phyloP scores from a whole-genome alignment of 768 basidiomycete genomes.

The Multifurca ochricompacta region DNA sequence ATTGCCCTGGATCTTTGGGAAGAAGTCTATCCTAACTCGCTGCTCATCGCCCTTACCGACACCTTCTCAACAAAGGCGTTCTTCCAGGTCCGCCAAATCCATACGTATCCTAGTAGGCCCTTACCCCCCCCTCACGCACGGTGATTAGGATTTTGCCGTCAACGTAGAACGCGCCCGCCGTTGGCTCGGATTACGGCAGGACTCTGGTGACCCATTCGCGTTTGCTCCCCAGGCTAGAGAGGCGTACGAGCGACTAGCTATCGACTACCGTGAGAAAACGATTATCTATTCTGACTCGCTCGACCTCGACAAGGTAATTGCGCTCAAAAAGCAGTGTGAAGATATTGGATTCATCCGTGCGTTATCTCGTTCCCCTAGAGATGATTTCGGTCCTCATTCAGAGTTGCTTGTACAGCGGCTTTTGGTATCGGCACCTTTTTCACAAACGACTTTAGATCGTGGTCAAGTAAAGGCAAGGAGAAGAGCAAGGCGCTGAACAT shows the following conservation, averaged over 20 bases:
- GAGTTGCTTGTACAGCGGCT: constrained; percentile 41
- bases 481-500: constrained; percentile 85
- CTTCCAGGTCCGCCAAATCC: constrained; percentile 49
- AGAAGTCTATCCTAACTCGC: constrained; percentile 47
- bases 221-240: constrained; percentile 70
- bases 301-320: constrained; percentile 59
- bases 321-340: constrained; percentile 62
- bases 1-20: constrained; percentile 85
- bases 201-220: constrained; percentile 83
- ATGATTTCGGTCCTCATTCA: constrained; percentile 2
- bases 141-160: constrained; percentile 46
- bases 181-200: constrained; percentile 86
- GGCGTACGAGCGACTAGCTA: constrained; percentile 62
- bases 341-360: constrained; percentile 63
- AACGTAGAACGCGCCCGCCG: constrained; percentile 53
- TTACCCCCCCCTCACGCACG: neutral
- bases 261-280: constrained; percentile 54
- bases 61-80: constrained; percentile 88
- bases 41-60: constrained; percentile 83
- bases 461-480: constrained; percentile 38
- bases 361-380: constrained; percentile 15
- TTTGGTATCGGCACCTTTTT: constrained; percentile 94
- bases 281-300: constrained; percentile 85
- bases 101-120: neutral
- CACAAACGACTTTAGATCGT: constrained; percentile 74